These are phyloP conservation scores for Alloascoidea hylecoeti DNA, from an alignment of 805 yeast species.

Conservation along the genomic window DNA sequence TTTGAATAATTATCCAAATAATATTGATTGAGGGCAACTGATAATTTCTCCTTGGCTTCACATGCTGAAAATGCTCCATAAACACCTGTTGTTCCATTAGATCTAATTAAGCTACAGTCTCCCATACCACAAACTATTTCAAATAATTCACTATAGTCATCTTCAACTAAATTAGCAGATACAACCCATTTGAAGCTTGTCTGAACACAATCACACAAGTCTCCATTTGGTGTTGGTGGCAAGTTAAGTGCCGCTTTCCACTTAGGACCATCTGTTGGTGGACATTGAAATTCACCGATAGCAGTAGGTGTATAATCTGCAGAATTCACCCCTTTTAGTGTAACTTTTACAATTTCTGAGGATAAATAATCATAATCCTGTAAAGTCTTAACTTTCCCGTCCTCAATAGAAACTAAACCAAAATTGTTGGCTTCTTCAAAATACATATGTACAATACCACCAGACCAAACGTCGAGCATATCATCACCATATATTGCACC, in stretches of 20 bases:
- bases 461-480: constrained; percentile 88
- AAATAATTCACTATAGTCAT: constrained; percentile 49
- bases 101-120: constrained; percentile 47
- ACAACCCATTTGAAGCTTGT: constrained; percentile 46
- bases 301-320: constrained; percentile 16
- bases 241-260: constrained; percentile 59
- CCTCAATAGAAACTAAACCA: constrained; percentile 56
- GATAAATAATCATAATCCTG: constrained; percentile 44
- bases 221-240: constrained; percentile 68
- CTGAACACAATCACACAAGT: constrained; percentile 49
- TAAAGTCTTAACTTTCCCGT: constrained; percentile 28
- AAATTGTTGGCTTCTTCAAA: constrained; percentile 73
- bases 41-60: constrained; percentile 52
- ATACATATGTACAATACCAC: constrained; percentile 89
- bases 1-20: constrained; percentile 29
- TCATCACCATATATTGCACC: constrained; percentile 45
- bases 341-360: constrained; percentile 34
- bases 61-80: constrained; percentile 74
- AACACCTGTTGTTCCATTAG: constrained; percentile 46
- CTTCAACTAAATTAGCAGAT: constrained; percentile 27
- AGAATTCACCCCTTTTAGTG: constrained; percentile 30
- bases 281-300: constrained; percentile 29
- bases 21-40: constrained; percentile 53
- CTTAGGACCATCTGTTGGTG: constrained; percentile 27
- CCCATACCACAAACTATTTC: constrained; percentile 39